A percentile compares a stretch with the other conserved stretches of the same genome.
phyloP scores from a whole-genome alignment of 2,329 filamentous ascomycete genomes.

The Colletotrichum acutatum region DNA sequence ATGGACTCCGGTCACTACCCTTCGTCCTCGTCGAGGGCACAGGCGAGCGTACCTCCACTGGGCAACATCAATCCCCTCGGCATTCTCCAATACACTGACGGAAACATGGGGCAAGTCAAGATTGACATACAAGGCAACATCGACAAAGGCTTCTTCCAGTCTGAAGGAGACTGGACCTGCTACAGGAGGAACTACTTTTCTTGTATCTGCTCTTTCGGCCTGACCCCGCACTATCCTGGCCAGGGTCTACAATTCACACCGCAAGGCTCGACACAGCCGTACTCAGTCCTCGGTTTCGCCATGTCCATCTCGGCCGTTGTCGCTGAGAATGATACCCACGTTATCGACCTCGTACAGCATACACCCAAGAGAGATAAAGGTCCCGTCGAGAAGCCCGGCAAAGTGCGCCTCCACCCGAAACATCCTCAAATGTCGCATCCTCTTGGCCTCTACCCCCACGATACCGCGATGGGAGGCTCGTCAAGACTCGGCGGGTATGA shows the following conservation, averaged over 20 bases:
- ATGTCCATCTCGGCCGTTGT: constrained; percentile 89
- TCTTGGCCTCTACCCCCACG: constrained; percentile 56
- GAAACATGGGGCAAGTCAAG: constrained; percentile 62
- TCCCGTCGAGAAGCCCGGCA: constrained; percentile 79
- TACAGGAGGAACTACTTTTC: constrained; percentile 93
- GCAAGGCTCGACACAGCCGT: constrained; percentile 63
- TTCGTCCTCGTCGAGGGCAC: constrained; percentile 45
- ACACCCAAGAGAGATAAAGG: constrained; percentile 93
- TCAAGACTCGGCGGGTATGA: constrained; percentile 44
- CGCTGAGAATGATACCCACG: constrained; percentile 78
- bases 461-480: constrained; percentile 46
- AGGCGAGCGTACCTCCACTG: constrained; percentile 64
- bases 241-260: constrained; percentile 63
- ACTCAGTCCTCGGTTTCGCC: constrained; percentile 78
- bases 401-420: constrained; percentile 74
- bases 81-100: constrained; percentile 70
- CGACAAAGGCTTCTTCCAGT: constrained; percentile 88
- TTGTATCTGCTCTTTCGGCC: constrained; percentile 80
- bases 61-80: constrained; percentile 62
- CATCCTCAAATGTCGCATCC: constrained; percentile 63
- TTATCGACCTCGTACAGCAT: constrained; percentile 87
- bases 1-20: constrained; percentile 46
- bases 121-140: constrained; percentile 83
- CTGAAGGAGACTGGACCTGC: constrained; percentile 89
- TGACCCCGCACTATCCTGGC: constrained; percentile 67